Percentiles rank a stretch among this genome's conserved stretches.
Evolutionary conservation across 345 rosid species (phyloP).

Genomic region (Eucalyptus urophylla): DNA sequence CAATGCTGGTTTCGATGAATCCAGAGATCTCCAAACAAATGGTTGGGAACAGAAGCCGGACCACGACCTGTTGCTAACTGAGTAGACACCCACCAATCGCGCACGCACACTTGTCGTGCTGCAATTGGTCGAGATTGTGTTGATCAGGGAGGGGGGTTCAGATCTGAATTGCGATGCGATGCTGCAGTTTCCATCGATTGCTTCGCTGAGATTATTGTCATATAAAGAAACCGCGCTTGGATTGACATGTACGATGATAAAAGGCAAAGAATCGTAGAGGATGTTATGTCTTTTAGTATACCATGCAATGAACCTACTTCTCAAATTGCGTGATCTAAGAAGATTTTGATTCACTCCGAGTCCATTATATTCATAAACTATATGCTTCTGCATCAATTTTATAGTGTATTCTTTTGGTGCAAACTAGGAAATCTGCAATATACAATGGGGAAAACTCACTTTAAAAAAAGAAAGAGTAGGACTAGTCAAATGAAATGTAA

Average conservation of each 20-base stretch:
- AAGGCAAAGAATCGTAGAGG: not conserved
- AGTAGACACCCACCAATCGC: not conserved
- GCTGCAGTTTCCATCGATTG: not conserved
- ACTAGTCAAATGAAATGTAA: not conserved
- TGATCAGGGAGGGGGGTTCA: not conserved
- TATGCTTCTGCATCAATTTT: not conserved
- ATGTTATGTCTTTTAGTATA: not conserved
- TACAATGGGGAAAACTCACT: not conserved
- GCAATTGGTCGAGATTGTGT: not conserved
- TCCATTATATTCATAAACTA: not conserved
- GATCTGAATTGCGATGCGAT: not conserved
- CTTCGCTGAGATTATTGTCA: not conserved
- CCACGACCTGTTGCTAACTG: not conserved
- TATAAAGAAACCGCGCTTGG: not conserved
- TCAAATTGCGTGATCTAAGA: not conserved
- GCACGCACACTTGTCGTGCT: not conserved
- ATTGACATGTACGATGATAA: not conserved
- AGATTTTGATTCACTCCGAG: not conserved
- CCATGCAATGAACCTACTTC: not conserved
- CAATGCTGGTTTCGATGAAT: not conserved
- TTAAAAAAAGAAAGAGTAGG: not conserved
- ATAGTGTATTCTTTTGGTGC: not conserved
- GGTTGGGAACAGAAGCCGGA: not conserved
- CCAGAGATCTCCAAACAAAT: not conserved
- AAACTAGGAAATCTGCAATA: not conserved